These are phyloP conservation scores for Nemania serpens DNA, from an alignment of 2,329 filamentous ascomycete genomes.

Conservation along the genomic window DNA sequence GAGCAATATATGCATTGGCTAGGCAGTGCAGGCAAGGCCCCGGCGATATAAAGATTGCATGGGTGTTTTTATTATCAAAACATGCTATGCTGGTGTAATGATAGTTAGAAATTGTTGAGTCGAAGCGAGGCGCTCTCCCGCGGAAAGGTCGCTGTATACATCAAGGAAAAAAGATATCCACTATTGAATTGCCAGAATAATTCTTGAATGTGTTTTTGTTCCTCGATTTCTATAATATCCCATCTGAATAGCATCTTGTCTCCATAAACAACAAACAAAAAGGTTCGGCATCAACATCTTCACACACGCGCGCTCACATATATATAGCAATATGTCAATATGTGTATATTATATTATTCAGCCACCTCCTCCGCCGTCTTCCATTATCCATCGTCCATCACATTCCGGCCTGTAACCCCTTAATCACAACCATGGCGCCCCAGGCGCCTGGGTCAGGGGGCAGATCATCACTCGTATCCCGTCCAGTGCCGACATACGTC, in stretches of 20 bases:
- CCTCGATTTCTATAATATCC: too few relatives aligned
- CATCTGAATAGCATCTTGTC: too few relatives aligned
- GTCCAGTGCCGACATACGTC: slow-evolving; percentile 66
- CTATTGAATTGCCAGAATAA: too few relatives aligned
- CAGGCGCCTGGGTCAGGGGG: slow-evolving; percentile 74
- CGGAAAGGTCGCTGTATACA: too few relatives aligned
- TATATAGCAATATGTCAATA: neutral
- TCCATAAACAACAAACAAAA: too few relatives aligned
- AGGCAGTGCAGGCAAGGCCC: slow-evolving; percentile 52
- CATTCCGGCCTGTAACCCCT: slow-evolving; percentile 43
- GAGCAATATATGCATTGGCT: slow-evolving; percentile 53
- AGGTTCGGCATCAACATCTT: too few relatives aligned
- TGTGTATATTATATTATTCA: slow-evolving; percentile 1
- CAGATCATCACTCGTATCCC: slow-evolving; percentile 53
- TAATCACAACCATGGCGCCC: slow-evolving; percentile 65
- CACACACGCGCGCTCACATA: too few relatives aligned
- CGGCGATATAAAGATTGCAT: slow-evolving; percentile 5
- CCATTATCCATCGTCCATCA: neutral
- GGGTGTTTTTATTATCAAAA: neutral
- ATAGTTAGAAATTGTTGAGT: too few relatives aligned
- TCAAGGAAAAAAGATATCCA: too few relatives aligned
- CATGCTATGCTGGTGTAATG: neutral
- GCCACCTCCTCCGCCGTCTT: neutral
- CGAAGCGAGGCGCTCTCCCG: too few relatives aligned
- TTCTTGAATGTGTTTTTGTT: too few relatives aligned